phyloP scores from a whole-genome alignment of 768 basidiomycete genomes.

The Boletales sp. region DNA sequence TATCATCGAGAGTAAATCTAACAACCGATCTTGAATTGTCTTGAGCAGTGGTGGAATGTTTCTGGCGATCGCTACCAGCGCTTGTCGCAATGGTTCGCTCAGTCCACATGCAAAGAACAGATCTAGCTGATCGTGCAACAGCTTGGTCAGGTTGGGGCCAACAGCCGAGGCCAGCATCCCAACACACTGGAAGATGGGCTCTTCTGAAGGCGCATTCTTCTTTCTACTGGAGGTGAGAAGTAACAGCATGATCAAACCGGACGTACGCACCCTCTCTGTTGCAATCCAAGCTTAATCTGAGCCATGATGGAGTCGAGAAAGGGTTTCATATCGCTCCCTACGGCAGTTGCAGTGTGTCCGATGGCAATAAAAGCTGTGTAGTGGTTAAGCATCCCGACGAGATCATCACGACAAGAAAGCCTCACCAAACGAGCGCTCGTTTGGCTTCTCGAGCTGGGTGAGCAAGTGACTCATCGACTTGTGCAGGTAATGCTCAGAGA shows the following conservation, averaged over 20 bases:
- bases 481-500: conserved; percentile 87
- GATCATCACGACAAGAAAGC: conserved; percentile 8
- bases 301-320: conserved; percentile 90
- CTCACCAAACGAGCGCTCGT: conserved; percentile 82
- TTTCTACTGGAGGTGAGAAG: conserved; percentile 39
- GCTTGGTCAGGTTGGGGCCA: conserved; percentile 91
- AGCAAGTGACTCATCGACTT: conserved; percentile 92
- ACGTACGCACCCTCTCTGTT: conserved; percentile 69
- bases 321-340: conserved; percentile 92
- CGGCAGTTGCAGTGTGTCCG: conserved; percentile 88
- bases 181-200: conserved; percentile 96
- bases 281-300: conserved; percentile 86
- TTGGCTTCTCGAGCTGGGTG: conserved; percentile 82
- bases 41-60: conserved; percentile 88
- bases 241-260: neutral
- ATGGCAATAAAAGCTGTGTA: conserved; percentile 87
- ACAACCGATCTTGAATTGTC: conserved; percentile 91
- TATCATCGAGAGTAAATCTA: conserved; percentile 79
- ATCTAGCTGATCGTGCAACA: conserved; percentile 94
- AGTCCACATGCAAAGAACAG: conserved; percentile 94
- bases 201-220: conserved; percentile 91
- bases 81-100: conserved; percentile 83
- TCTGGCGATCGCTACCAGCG: conserved; percentile 78
- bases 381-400: conserved; percentile 1
- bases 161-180: conserved; percentile 95